These are phyloP conservation scores for Penicillium waksmanii DNA, from an alignment of 495 filamentous ascomycete species.

Conservation along the genomic window DNA sequence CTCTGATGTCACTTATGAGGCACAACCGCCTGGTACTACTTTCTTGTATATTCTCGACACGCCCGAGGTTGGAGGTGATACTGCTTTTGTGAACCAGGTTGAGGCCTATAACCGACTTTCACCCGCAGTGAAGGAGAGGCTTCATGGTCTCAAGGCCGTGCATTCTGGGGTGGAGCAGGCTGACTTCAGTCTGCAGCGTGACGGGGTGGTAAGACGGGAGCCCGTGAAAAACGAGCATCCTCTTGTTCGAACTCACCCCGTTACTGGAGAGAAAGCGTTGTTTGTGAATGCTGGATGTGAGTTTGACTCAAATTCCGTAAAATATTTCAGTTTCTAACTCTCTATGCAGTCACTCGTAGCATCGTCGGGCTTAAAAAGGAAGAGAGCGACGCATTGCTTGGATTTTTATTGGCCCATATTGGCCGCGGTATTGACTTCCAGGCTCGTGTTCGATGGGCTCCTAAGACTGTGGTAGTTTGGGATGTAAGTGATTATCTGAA, in stretches of 20 bases:
- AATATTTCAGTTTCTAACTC: neutral
- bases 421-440: constrained; percentile 77
- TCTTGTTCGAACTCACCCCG: constrained; percentile 78
- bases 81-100: constrained; percentile 70
- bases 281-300: constrained; percentile 81
- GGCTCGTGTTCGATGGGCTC: constrained; percentile 72
- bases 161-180: constrained; percentile 77
- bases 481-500: constrained; percentile 52
- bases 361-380: constrained; percentile 79
- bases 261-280: constrained; percentile 80
- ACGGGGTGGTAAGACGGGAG: constrained; percentile 69
- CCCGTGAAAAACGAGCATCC: constrained; percentile 74
- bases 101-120: constrained; percentile 80
- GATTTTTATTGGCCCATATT: constrained; percentile 80
- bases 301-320: constrained; percentile 30
- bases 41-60: constrained; percentile 80
- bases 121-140: constrained; percentile 67
- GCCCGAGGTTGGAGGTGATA: constrained; percentile 79
- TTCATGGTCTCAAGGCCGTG: constrained; percentile 76
- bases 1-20: constrained; percentile 80
- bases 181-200: constrained; percentile 54
- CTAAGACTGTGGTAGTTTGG: constrained; percentile 80
- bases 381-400: constrained; percentile 74
- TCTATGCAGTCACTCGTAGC: constrained; percentile 61
- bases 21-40: constrained; percentile 83